Conservation (phyloP, 176 grass and related monocot species). For the Carex cristatella region DNA sequence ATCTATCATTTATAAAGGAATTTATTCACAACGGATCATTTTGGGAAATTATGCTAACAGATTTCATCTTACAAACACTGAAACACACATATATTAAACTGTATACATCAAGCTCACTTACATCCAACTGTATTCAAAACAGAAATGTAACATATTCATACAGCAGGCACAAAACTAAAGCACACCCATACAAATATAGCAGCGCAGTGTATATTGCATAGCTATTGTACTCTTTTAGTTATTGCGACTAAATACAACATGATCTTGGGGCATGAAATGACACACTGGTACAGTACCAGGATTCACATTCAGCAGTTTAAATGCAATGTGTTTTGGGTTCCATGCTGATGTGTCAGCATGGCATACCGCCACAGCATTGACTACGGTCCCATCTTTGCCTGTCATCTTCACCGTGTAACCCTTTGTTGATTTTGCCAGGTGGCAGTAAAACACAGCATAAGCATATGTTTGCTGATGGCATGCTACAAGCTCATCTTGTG, state of each 20-base stretch:
- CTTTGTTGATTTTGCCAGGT: conserved; percentile 44
- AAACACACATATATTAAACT: neutral
- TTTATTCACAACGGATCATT: neutral
- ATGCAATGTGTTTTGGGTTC: conserved; percentile 75
- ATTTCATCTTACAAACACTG: neutral
- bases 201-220: too few relatives aligned
- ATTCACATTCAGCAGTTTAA: conserved; percentile 70
- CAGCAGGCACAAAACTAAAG: neutral
- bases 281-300: conserved; percentile 70
- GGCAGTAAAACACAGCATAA: conserved; percentile 85
- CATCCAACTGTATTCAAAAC: too few relatives aligned
- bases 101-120: neutral
- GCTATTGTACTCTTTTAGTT: neutral
- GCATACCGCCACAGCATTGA: conserved; percentile 69
- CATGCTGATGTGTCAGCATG: conserved; percentile 68
- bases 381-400: conserved; percentile 43
- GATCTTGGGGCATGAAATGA: conserved; percentile 77
- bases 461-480: conserved; percentile 75
- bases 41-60: neutral
- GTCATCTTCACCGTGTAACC: conserved; percentile 69
- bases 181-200: neutral
- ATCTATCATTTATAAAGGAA: too few relatives aligned
- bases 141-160: too few relatives aligned
- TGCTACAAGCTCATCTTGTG: conserved; percentile 31
- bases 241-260: conserved; percentile 65